These are phyloP conservation scores for Suhomyces yuchorum DNA, from an alignment of 1,139 yeast species.

Conservation along the genomic window DNA sequence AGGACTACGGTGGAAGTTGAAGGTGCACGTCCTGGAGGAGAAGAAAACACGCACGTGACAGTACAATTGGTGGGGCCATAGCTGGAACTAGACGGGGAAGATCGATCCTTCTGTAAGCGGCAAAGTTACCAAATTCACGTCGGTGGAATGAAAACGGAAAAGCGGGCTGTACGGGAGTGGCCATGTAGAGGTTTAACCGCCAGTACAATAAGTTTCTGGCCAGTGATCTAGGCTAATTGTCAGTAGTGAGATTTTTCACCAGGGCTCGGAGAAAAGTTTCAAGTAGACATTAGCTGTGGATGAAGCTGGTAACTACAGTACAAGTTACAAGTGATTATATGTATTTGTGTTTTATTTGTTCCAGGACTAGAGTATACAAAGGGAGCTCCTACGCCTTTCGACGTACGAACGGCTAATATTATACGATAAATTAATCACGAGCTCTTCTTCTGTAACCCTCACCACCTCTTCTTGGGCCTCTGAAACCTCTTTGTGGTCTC, in stretches of 20 bases:
- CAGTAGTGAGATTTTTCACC: background rate
- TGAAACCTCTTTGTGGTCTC: constrained; percentile 61
- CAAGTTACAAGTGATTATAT: constrained; percentile 11
- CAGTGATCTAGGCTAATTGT: too few species aligned
- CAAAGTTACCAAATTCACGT: constrained; percentile 1
- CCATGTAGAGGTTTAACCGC: too few species aligned
- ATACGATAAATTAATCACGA: constrained; percentile 39
- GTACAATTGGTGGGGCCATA: background rate
- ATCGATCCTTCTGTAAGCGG: background rate
- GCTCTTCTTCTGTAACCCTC: constrained; percentile 50
- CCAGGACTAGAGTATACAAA: constrained; percentile 13
- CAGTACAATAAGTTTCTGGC: too few species aligned
- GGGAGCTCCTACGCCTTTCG: constrained; percentile 8
- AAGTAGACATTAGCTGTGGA: too few species aligned
- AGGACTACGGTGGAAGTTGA: background rate
- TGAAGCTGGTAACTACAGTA: too few species aligned
- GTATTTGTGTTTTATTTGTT: constrained; percentile 12
- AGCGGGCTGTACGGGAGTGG: too few species aligned
- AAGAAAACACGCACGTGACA: background rate
- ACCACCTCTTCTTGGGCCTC: constrained; percentile 42
- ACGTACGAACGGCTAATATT: constrained; percentile 9
- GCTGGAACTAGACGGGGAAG: background rate
- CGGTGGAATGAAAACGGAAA: background rate
- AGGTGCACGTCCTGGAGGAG: background rate
- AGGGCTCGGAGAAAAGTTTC: too few species aligned